Base-by-base conservation (phyloP, 2,329 filamentous ascomycete species). In the Alternaria ventricosa region DNA sequence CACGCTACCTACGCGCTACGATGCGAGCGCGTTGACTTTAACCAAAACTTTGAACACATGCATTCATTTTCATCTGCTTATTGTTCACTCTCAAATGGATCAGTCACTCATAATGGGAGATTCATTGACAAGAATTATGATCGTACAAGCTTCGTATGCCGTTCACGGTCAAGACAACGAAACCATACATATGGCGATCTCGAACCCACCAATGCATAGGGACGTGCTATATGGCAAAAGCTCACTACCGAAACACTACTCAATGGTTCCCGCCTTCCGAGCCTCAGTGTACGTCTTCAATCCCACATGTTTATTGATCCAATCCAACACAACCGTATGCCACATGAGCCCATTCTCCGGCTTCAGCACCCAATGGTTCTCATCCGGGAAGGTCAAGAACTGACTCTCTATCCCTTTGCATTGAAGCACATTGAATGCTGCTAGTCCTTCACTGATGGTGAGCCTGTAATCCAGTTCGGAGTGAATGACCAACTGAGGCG, bases 311-410 rank as follows among this genome's bases (percentile, higher is more conserved):
- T 83, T 84, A 74, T 89, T 89, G 69, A 91, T 88, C 89, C 92
- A 97, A 60, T 88, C 88, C 28, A 97, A 76, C 15, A 98, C 94
- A 61, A 93, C 92, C 60, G 87, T 87, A 75, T 98, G 94, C 96
- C 96, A 98, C 20, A 96, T 86, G 18, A 97, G 82, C 4, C 90
- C 92, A 79, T 98, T 98, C 81, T 97, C 95, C 0, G 91, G 92
- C 78, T 97, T 97, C 57, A 97, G 76, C 5, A 97, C 94, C 93
- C 93, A 91, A 71, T 92, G 90, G 55, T 89, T 88, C 79, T 93
- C 91, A 74, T 92, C 93, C 0, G 93, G 92, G 76, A 97, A 97
- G 20, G 89, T 90, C 69, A 97, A 75, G 68, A 97, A 88, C 68
- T 90, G 89, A 78, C 92, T 96, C 20, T 92, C 89, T 1, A 97